These are phyloP conservation scores for Solanum hybrid DNA, from an alignment of 305 asterid genomes.

Conservation along the genomic window DNA sequence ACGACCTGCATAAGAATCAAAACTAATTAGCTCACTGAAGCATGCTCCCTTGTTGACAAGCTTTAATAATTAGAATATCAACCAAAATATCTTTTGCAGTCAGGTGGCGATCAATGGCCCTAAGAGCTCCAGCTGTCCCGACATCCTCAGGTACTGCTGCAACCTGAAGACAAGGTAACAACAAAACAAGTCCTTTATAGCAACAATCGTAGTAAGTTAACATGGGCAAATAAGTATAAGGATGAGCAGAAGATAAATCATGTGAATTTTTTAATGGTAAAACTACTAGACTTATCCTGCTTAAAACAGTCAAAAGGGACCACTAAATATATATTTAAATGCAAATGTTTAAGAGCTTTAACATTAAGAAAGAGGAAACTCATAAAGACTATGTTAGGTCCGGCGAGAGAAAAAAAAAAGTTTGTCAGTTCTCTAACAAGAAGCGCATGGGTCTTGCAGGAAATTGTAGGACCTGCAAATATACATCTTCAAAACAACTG, in stretches of 20 bases:
- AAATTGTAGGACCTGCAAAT: background rate
- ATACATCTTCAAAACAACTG: background rate
- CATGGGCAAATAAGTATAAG: background rate
- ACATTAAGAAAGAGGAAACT: background rate
- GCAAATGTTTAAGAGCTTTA: background rate
- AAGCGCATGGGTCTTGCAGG: background rate
- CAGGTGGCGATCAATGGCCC: slow-evolving; percentile 80
- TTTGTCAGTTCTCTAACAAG: background rate
- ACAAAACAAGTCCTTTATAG: background rate
- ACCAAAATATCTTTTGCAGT: slow-evolving; percentile 88
- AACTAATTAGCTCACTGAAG: slow-evolving; percentile 15
- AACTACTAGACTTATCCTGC: background rate
- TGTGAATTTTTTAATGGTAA: background rate
- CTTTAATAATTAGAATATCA: slow-evolving; percentile 15
- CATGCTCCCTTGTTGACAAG: slow-evolving; percentile 10
- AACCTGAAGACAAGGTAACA: slow-evolving; percentile 45
- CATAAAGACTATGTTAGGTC: background rate
- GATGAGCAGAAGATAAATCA: background rate
- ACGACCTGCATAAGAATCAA: slow-evolving; percentile 51
- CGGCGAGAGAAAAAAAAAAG: background rate
- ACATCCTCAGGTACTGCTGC: slow-evolving; percentile 89
- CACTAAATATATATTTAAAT: background rate
- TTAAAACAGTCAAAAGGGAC: background rate
- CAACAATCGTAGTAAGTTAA: background rate
- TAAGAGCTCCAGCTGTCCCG: slow-evolving; percentile 95